Conservation (phyloP, 1,284 basidiomycete genomes). For the Thelephora terrestris region DNA sequence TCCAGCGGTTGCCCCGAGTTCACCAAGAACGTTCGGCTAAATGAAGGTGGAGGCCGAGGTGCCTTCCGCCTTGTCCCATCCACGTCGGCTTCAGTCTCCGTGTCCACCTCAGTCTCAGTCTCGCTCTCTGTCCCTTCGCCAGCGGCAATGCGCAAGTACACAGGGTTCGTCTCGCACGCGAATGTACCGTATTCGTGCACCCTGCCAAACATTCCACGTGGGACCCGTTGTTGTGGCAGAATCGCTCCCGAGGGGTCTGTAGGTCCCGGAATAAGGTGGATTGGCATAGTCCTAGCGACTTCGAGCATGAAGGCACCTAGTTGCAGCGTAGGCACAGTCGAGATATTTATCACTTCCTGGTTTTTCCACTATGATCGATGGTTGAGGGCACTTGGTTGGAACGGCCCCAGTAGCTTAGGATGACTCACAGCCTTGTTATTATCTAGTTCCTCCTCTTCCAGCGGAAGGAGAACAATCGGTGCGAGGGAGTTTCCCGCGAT, state of each 20-base stretch:
- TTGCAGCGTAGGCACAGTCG: conserved; percentile 47
- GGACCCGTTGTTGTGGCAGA: conserved; percentile 90
- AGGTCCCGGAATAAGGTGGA: conserved; percentile 81
- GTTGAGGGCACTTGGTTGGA: conserved; percentile 1
- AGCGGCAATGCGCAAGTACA: conserved; percentile 59
- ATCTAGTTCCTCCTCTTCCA: conserved; percentile 37
- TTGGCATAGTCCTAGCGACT: conserved; percentile 58
- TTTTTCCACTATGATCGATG: conserved; percentile 29
- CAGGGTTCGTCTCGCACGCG: conserved; percentile 82
- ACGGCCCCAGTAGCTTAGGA: background rate
- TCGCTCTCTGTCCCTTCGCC: conserved; percentile 11
- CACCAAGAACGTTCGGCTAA: conserved; percentile 52
- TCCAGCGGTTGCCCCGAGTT: conserved; percentile 90
- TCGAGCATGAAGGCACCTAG: conserved; percentile 70
- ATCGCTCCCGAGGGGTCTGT: conserved; percentile 83
- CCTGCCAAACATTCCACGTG: conserved; percentile 82
- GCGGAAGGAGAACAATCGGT: conserved; percentile 31
- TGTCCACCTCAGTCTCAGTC: conserved; percentile 10
- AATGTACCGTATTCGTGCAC: conserved; percentile 59
- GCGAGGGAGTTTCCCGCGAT: conserved; percentile 82
- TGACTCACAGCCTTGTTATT: conserved; percentile 43
- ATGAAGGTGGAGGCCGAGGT: background rate
- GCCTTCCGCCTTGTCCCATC: conserved; percentile 1
- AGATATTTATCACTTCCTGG: conserved; percentile 52
- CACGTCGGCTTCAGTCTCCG: conserved; percentile 10